These are phyloP conservation scores for Cubamyces lactineus DNA, from an alignment of 768 basidiomycete species.

Conservation along the genomic window DNA sequence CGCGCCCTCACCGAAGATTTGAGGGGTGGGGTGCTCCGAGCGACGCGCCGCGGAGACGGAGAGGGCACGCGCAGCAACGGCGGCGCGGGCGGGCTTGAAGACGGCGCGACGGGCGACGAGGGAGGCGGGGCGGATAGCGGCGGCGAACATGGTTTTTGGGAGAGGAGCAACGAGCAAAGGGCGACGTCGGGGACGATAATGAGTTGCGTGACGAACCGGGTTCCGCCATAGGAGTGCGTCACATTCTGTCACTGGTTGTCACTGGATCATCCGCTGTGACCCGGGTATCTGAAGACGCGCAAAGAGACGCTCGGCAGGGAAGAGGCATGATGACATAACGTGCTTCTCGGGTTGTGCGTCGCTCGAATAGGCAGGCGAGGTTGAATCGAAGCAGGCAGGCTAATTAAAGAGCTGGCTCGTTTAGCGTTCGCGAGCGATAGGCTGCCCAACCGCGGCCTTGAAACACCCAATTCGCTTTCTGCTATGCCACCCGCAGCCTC, in stretches of 20 bases:
- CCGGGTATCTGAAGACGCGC: conserved; percentile 5
- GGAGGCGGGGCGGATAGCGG: conserved; percentile 34
- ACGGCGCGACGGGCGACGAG: conserved; percentile 29
- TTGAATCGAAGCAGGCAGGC: conserved; percentile 19
- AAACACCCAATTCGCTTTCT: conserved; percentile 2
- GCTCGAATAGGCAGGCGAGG: conserved; percentile 16
- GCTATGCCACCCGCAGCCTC: background rate
- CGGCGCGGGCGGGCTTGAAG: conserved; percentile 27
- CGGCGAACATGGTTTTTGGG: conserved; percentile 35
- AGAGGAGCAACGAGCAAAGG: conserved; percentile 19
- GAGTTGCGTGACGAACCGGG: conserved; percentile 23
- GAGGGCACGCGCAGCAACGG: conserved; percentile 50
- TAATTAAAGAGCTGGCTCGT: conserved; percentile 11
- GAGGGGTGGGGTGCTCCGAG: conserved; percentile 63
- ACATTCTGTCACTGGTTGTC: conserved; percentile 4
- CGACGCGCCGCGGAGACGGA: conserved; percentile 57
- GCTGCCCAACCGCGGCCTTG: conserved; percentile 1
- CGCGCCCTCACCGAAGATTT: conserved; percentile 71
- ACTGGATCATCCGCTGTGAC: conserved; percentile 17
- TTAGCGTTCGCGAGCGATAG: conserved; percentile 1
- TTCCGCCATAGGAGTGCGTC: conserved; percentile 13
- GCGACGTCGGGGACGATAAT: conserved; percentile 23
- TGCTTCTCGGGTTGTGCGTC: background rate
- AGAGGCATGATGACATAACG: conserved; percentile 12
- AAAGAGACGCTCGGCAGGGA: conserved; percentile 3